phyloP scores from a whole-genome alignment of 768 basidiomycete species.

The Albatrellus ellisii region DNA sequence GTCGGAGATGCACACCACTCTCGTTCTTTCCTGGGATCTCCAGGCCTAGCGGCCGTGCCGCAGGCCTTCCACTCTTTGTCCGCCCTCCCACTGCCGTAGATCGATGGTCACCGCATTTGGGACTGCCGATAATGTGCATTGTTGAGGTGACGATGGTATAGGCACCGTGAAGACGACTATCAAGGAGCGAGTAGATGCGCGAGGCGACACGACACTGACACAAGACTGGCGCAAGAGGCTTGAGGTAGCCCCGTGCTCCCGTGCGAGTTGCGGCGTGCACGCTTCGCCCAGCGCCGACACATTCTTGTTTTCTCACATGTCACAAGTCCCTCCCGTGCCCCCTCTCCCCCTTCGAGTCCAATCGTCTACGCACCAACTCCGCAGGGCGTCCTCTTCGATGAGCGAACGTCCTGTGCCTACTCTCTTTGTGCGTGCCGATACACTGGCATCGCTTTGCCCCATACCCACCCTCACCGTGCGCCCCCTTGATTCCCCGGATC shows the following conservation, averaged over 20 bases:
- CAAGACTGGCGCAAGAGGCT: constrained; percentile 53
- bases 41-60: constrained; percentile 12
- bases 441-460: constrained; percentile 44
- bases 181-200: constrained; percentile 38
- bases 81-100: constrained; percentile 6
- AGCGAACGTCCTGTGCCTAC: constrained; percentile 61
- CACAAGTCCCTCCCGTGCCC: constrained; percentile 16
- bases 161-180: constrained; percentile 36
- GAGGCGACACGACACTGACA: constrained; percentile 45
- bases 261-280: constrained; percentile 34
- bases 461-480: constrained; percentile 19
- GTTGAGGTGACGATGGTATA: constrained; percentile 9
- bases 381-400: constrained; percentile 79
- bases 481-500: constrained; percentile 6
- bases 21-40: constrained; percentile 8
- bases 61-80: constrained; percentile 7
- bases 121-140: constrained; percentile 8
- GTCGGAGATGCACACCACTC: constrained; percentile 13
- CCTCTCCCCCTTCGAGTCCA: constrained; percentile 30
- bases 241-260: constrained; percentile 36
- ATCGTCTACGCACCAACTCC: constrained; percentile 35
- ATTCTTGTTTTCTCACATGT: constrained; percentile 31
- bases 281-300: constrained; percentile 34
- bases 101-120: constrained; percentile 8
- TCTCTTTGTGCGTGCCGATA: constrained; percentile 45